phyloP scores from a whole-genome alignment of 495 filamentous ascomycete species.

The Xylaria sp. region DNA sequence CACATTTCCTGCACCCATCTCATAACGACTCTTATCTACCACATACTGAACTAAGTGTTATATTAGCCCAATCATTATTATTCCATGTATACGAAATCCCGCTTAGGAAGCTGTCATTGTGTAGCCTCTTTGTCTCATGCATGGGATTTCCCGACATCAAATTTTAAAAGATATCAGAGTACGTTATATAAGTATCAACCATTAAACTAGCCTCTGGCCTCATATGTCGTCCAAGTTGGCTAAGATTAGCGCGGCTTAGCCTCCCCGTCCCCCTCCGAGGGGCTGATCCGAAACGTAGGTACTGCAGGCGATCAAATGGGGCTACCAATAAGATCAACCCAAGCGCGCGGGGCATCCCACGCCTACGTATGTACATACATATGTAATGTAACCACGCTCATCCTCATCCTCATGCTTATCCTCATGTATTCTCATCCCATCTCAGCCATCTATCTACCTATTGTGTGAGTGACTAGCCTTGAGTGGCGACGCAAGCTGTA shows the following conservation, averaged over 20 bases:
- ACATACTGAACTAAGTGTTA: not conserved
- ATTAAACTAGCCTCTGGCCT: not conserved
- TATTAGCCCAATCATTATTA: not conserved
- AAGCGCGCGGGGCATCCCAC: not conserved
- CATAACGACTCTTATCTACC: not conserved
- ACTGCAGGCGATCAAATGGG: constrained; percentile 7
- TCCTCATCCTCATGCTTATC: not conserved
- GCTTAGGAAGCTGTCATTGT: not conserved
- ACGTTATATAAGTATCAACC: not conserved
- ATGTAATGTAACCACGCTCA: too few species aligned
- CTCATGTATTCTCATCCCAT: too few species aligned
- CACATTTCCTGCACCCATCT: not conserved
- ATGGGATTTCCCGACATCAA: not conserved
- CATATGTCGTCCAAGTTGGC: not conserved
- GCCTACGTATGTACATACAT: not conserved
- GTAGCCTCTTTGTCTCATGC: not conserved
- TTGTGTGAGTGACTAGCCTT: not conserved
- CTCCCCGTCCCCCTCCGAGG: too few species aligned
- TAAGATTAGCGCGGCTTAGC: constrained; percentile 1
- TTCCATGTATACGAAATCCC: not conserved
- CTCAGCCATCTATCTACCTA: not conserved
- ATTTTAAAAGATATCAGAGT: not conserved
- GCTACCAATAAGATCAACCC: not conserved
- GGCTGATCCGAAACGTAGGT: constrained; percentile 7
- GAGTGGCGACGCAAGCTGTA: not conserved